Base-by-base conservation (phyloP, 2,329 filamentous ascomycete species). In the Aureobasidium sp. region DNA sequence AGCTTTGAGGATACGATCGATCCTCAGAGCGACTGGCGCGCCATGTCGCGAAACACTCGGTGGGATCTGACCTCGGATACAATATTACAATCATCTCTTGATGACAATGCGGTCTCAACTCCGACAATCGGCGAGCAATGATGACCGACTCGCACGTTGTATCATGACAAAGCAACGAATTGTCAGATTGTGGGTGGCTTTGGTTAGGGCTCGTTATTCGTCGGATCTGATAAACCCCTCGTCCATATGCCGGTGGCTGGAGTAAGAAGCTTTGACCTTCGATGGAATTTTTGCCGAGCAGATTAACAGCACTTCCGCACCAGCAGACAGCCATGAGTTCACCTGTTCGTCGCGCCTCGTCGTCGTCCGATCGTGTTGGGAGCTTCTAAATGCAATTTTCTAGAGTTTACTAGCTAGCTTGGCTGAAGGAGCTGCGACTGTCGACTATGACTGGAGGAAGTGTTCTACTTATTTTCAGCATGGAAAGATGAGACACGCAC, bases 141-240 rank as follows among this genome's bases (percentile, higher is more conserved):
- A n/a, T 32, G 26, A 48, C 27, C 32, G 46, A 17, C 34, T 37
- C n/a, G 17, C 48, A 51, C 32, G 29, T 51, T 6, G 20, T 44
- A 20, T 10, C 17, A 34, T 56, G 52, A 56, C 37, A 42, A 42
- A 55, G 36, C 26, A 32, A 32, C 9, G 15, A 37, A 20, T 20
- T 55, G 36, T 55, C 51, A 55, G 51, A 55, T 9, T 32, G 37
- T 32, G 23, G 36, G 29, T 55, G 37, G n/a, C 7, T 42, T 29
- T 55, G 20, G 36, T 15, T 53, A 53, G 51, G 26, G 51, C 37
- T 55, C 26, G n/a, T 41, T 3, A 10, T 39, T 39, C 17, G 17
- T 53, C 39, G 36, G 52, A 55, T 56, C 52, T 56, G 52, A 44
- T 56, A 34, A 44, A 56, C 23, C 37, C 2, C 44, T 56, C 32